phyloP scores from a whole-genome alignment of 192 early-diverging fungal species.

The Coemansia guatemalensis region DNA sequence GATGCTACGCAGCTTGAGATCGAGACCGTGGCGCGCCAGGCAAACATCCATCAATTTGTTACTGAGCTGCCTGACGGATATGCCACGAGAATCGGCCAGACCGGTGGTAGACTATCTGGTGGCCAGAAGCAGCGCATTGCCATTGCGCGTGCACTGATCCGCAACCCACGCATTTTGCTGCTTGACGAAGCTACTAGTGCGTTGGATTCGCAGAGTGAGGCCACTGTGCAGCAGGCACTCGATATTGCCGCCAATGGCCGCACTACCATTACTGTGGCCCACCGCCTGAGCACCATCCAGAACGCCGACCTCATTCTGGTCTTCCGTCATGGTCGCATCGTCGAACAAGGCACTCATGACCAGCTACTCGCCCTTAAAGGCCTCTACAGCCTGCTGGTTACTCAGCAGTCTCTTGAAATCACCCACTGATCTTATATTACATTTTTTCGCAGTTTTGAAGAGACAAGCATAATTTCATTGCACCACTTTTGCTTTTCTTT shows the following conservation, averaged over 20 bases:
- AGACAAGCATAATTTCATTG: neutral
- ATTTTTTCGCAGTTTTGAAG: too few relatives aligned
- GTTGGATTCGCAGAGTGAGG: constrained; percentile 79
- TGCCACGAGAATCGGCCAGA: constrained; percentile 67
- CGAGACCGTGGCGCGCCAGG: constrained; percentile 55
- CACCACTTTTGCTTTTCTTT: neutral
- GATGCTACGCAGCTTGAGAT: constrained; percentile 58
- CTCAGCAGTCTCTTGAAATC: constrained; percentile 62
- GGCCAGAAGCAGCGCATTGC: constrained; percentile 73
- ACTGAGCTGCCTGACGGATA: constrained; percentile 58
- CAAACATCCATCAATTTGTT: constrained; percentile 67
- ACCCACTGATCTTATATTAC: constrained; percentile 21
- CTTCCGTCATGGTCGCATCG: constrained; percentile 60
- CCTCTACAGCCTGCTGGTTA: constrained; percentile 62
- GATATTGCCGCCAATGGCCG: constrained; percentile 66
- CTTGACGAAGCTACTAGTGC: constrained; percentile 86
- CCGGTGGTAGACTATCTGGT: constrained; percentile 62
- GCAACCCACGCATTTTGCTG: constrained; percentile 69
- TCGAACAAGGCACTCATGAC: constrained; percentile 69
- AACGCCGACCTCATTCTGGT: constrained; percentile 76
- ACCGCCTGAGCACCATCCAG: constrained; percentile 83
- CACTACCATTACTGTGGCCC: constrained; percentile 75
- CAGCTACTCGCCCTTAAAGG: constrained; percentile 61
- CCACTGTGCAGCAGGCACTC: constrained; percentile 76
- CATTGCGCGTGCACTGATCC: constrained; percentile 68